Conservation (phyloP, 257 asterid genomes). For the Solanum lycopersicoides region DNA sequence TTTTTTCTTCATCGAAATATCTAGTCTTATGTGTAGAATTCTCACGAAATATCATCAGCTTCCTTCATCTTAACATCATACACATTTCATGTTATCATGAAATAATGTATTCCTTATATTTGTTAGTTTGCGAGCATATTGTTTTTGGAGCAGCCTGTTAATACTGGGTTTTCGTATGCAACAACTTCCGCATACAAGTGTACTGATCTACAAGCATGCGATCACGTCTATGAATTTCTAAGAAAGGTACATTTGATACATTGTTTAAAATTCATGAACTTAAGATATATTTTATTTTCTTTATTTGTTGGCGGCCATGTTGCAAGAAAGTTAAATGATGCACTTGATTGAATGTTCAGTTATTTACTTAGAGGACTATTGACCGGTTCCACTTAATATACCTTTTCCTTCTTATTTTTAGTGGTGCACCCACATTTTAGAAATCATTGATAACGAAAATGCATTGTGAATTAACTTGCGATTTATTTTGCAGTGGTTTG, state of each 20-base stretch:
- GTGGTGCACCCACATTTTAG: too few relatives aligned
- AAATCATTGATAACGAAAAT: neutral
- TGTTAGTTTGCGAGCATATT: slow-evolving; percentile 12
- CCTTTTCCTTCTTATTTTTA: neutral
- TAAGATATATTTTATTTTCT: neutral
- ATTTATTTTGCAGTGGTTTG: slow-evolving; percentile 28
- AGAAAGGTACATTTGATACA: neutral
- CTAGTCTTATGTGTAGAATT: too few relatives aligned
- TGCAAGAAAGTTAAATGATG: too few relatives aligned
- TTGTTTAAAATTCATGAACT: too few relatives aligned
- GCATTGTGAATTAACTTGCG: neutral
- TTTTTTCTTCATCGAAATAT: neutral
- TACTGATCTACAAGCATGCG: slow-evolving; percentile 4
- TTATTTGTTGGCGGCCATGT: too few relatives aligned
- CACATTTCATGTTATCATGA: too few relatives aligned
- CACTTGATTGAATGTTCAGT: too few relatives aligned
- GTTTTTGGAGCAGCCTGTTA: slow-evolving; percentile 14
- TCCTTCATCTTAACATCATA: too few relatives aligned
- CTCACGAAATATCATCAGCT: too few relatives aligned
- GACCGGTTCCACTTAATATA: too few relatives aligned
- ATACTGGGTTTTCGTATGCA: slow-evolving; percentile 22
- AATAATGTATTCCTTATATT: neutral
- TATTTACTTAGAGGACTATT: too few relatives aligned
- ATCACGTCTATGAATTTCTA: slow-evolving; percentile 7
- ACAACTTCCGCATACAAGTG: neutral